These are phyloP conservation scores for Bipolaris oryzae DNA, from an alignment of 2,329 filamentous ascomycete species.

Conservation along the genomic window DNA sequence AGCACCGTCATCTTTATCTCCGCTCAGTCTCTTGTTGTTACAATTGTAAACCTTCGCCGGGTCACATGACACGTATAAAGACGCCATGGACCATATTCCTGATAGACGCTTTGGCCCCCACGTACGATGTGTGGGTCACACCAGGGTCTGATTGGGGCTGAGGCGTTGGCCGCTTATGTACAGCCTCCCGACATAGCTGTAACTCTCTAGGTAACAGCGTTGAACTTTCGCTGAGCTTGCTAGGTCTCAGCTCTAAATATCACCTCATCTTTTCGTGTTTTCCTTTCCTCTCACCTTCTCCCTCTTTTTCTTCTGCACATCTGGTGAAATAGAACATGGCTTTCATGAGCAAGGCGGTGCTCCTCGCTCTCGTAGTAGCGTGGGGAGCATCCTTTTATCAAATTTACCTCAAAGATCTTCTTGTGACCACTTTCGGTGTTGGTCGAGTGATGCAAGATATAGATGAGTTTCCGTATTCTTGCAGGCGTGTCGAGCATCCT, in stretches of 20 bases:
- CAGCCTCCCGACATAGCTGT: conserved; percentile 5
- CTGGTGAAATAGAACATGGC: conserved; percentile 14
- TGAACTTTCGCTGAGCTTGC: conserved; percentile 10
- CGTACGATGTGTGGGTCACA: conserved; percentile 3
- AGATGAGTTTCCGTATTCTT: conserved; percentile 38
- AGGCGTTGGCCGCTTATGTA: conserved; percentile 1
- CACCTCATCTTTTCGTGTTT: background rate
- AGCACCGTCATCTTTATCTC: background rate
- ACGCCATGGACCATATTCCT: background rate
- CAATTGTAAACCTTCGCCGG: background rate
- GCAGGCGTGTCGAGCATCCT: conserved; percentile 31
- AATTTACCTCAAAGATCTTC: conserved; percentile 31
- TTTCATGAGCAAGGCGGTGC: conserved; percentile 14
- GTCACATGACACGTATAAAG: background rate
- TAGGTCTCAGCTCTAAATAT: background rate
- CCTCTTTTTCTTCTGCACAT: background rate
- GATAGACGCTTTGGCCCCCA: conserved; percentile 10
- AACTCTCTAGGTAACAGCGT: conserved; percentile 11
- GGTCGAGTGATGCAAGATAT: conserved; percentile 35
- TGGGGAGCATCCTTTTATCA: conserved; percentile 37
- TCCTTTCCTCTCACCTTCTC: background rate
- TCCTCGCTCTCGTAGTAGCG: conserved; percentile 31
- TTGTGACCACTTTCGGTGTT: conserved; percentile 31
- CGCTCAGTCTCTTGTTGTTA: background rate
- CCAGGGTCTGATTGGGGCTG: conserved; percentile 1